Percentiles rank a stretch among this genome's conserved stretches.
These are phyloP conservation scores for Cyclocybe aegerita DNA, from an alignment of 768 basidiomycete genomes.

Conservation along the genomic window DNA sequence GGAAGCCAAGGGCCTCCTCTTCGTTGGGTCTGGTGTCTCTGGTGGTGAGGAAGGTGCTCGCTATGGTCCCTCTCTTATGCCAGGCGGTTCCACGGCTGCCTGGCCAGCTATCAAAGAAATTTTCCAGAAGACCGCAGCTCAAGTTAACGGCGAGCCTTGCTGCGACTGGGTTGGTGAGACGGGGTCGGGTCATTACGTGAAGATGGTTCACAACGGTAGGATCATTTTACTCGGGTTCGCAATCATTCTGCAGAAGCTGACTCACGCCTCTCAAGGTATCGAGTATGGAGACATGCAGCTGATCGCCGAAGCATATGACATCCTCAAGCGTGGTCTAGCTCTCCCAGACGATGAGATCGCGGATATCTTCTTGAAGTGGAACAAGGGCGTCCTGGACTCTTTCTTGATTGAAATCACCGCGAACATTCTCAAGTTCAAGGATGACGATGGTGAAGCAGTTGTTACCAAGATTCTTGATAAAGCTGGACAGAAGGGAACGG, in stretches of 20 bases:
- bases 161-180: constrained; percentile 99
- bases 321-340: constrained; percentile 94
- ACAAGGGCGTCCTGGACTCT: constrained; percentile 98
- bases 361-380: constrained; percentile 92
- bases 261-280: constrained; percentile 64
- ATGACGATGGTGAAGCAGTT: constrained; percentile 90
- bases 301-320: constrained; percentile 98
- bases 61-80: constrained; percentile 97
- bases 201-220: constrained; percentile 97
- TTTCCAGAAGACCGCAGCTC: constrained; percentile 97
- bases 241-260: constrained; percentile 8
- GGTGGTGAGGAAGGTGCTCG: constrained; percentile 99
- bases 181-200: constrained; percentile 97
- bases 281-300: constrained; percentile 99
- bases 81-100: constrained; percentile 90
- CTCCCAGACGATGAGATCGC: constrained; percentile 87
- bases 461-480: constrained; percentile 93
- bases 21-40: constrained; percentile 98
- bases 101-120: constrained; percentile 98
- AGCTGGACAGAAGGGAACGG: constrained; percentile 98
- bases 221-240: constrained; percentile 17
- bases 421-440: constrained; percentile 96
- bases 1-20: constrained; percentile 92
- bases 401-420: constrained; percentile 99
- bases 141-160: constrained; percentile 93